phyloP scores from a whole-genome alignment of 1,284 basidiomycete genomes.

The Ustilago shanxiensis region DNA sequence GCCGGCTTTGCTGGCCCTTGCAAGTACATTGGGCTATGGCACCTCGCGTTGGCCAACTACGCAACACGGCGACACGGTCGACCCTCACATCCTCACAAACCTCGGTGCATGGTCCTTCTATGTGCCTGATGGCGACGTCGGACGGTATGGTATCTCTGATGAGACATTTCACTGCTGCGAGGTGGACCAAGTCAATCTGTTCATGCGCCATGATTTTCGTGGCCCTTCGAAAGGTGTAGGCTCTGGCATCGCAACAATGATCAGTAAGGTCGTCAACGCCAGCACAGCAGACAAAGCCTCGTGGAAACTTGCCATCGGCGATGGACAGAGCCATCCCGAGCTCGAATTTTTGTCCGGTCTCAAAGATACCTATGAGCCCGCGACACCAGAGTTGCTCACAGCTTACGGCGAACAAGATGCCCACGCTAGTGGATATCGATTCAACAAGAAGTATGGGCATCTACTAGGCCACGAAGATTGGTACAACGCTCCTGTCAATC shows the following conservation, averaged over 20 bases:
- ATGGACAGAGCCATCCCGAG: slow-evolving; percentile 20
- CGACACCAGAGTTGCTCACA: slow-evolving; percentile 26
- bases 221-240: slow-evolving; percentile 30
- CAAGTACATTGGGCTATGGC: slow-evolving; percentile 22
- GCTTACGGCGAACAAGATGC: slow-evolving; percentile 24
- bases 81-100: slow-evolving; percentile 20
- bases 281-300: slow-evolving; percentile 11
- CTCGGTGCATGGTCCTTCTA: slow-evolving; percentile 39
- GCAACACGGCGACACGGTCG: slow-evolving; percentile 17
- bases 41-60: slow-evolving; percentile 24
- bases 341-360: slow-evolving; percentile 19
- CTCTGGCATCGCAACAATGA: slow-evolving; percentile 21
- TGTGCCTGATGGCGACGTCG: slow-evolving; percentile 17
- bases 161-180: slow-evolving; percentile 10
- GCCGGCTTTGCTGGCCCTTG: slow-evolving; percentile 19
- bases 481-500: slow-evolving; percentile 26
- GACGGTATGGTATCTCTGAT: slow-evolving; percentile 15
- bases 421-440: slow-evolving; percentile 21
- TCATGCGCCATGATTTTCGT: slow-evolving; percentile 37
- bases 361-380: slow-evolving; percentile 19
- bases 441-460: slow-evolving; percentile 21
- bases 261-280: slow-evolving; percentile 23
- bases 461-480: slow-evolving; percentile 19
- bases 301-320: slow-evolving; percentile 13
- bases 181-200: slow-evolving; percentile 28